A percentile compares a stretch with the other conserved stretches of the same genome.
These are phyloP conservation scores for Pseudogymnoascus sp. DNA, from an alignment of 2,329 filamentous ascomycete species.

Conservation along the genomic window DNA sequence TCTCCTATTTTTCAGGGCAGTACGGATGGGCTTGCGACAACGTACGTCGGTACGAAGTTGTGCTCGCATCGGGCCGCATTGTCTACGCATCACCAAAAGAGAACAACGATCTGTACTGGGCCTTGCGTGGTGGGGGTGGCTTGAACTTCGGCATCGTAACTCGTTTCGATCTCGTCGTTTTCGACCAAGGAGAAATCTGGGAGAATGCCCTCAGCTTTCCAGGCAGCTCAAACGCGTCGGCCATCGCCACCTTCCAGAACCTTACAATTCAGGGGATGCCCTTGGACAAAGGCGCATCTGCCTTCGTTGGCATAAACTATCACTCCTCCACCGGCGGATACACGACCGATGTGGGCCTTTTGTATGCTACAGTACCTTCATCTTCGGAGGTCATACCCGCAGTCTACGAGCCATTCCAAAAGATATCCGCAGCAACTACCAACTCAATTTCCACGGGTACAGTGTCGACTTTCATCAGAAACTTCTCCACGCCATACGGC, in stretches of 20 bases:
- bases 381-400: not conserved
- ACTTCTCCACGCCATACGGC: not conserved
- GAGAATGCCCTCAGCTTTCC: not conserved
- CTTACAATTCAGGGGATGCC: not conserved
- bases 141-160: slow-evolving; percentile 48
- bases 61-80: not conserved
- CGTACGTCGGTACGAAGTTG: slow-evolving; percentile 13
- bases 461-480: not conserved
- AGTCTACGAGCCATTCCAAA: not conserved
- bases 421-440: not conserved
- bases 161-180: slow-evolving; percentile 32
- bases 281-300: not conserved
- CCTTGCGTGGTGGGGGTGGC: slow-evolving; percentile 44
- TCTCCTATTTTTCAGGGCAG: slow-evolving; percentile 14
- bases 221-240: not conserved
- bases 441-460: not conserved
- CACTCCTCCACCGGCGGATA: not conserved
- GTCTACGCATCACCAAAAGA: slow-evolving; percentile 15
- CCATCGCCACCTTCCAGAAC: not conserved
- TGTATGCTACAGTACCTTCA: not conserved
- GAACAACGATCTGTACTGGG: slow-evolving; percentile 40
- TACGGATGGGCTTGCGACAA: slow-evolving; percentile 8
- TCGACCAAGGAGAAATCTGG: not conserved
- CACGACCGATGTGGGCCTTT: not conserved
- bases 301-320: not conserved